A percentile compares a stretch with the other conserved stretches of the same genome.
Conservation (phyloP, 1,284 basidiomycete genomes). For the Anthracocystis walkeri region DNA sequence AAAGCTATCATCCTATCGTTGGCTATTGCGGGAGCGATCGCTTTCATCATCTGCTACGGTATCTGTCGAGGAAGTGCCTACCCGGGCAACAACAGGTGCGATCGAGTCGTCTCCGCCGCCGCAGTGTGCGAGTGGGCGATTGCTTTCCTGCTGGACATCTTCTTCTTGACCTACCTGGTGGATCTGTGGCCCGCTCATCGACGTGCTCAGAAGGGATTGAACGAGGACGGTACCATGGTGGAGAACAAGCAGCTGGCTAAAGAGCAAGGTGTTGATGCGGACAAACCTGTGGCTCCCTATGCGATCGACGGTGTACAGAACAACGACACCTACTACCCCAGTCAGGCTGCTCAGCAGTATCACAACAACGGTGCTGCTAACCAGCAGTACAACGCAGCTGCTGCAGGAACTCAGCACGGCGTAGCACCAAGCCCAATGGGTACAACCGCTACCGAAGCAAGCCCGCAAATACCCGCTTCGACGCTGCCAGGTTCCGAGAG, state of each 20-base stretch:
- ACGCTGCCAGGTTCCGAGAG: slow-evolving; percentile 36
- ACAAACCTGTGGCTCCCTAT: slow-evolving; percentile 30
- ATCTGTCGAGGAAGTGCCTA: slow-evolving; percentile 54
- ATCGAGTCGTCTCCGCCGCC: slow-evolving; percentile 71
- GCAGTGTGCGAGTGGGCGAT: slow-evolving; percentile 68
- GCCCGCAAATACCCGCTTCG: slow-evolving; percentile 21
- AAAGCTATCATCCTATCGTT: slow-evolving; percentile 71
- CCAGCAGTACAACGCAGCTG: neutral
- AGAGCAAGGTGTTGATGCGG: slow-evolving; percentile 28
- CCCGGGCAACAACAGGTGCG: slow-evolving; percentile 67
- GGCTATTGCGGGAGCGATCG: slow-evolving; percentile 71
- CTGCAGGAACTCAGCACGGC: slow-evolving; percentile 12
- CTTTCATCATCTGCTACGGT: slow-evolving; percentile 71
- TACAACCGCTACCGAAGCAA: slow-evolving; percentile 1
- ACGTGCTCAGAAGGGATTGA: slow-evolving; percentile 49
- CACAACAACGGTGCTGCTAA: neutral
- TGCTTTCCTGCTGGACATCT: slow-evolving; percentile 70
- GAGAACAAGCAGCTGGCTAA: slow-evolving; percentile 49
- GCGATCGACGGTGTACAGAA: slow-evolving; percentile 43
- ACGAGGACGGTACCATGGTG: slow-evolving; percentile 53
- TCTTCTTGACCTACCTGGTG: slow-evolving; percentile 68
- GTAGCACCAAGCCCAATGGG: slow-evolving; percentile 22
- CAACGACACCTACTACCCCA: slow-evolving; percentile 50
- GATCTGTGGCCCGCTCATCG: slow-evolving; percentile 65
- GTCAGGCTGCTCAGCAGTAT: slow-evolving; percentile 22